phyloP scores from a whole-genome alignment of 495 filamentous ascomycete genomes.

The Talaromyces adpressus region DNA sequence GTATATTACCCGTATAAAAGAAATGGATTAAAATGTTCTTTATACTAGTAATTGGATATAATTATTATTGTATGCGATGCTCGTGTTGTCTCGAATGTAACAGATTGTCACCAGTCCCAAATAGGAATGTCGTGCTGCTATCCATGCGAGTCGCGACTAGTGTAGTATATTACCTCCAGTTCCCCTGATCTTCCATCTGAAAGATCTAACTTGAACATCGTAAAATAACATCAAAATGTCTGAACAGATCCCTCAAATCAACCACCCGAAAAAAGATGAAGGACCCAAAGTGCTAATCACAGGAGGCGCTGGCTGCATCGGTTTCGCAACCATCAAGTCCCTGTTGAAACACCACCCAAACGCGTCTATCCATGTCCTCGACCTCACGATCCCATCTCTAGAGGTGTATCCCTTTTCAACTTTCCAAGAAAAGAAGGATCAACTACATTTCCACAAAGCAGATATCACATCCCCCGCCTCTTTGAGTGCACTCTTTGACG shows the following conservation, averaged over 20 bases:
- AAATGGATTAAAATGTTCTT: slow-evolving; percentile 15
- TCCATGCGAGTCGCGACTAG: no score
- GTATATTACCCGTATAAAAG: slow-evolving; percentile 43
- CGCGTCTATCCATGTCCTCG: background rate
- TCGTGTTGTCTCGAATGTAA: background rate
- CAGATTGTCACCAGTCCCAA: background rate
- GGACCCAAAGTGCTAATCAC: background rate
- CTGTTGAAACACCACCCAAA: background rate
- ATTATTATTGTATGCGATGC: no score
- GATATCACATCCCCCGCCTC: background rate
- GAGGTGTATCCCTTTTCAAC: background rate
- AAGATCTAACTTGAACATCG: background rate
- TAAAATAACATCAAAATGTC: background rate
- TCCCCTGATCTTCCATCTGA: background rate
- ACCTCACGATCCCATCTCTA: background rate
- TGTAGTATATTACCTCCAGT: background rate
- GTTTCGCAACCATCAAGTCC: slow-evolving; percentile 3
- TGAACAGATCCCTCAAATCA: background rate
- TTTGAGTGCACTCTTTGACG: background rate
- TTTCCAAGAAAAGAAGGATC: background rate
- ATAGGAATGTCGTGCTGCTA: slow-evolving; percentile 6
- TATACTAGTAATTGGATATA: background rate
- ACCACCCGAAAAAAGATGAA: background rate
- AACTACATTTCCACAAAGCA: background rate
- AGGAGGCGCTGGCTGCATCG: slow-evolving; percentile 6